Evolutionary conservation across 2,329 filamentous ascomycete species (phyloP).

Genomic region (Clonostachys solani): DNA sequence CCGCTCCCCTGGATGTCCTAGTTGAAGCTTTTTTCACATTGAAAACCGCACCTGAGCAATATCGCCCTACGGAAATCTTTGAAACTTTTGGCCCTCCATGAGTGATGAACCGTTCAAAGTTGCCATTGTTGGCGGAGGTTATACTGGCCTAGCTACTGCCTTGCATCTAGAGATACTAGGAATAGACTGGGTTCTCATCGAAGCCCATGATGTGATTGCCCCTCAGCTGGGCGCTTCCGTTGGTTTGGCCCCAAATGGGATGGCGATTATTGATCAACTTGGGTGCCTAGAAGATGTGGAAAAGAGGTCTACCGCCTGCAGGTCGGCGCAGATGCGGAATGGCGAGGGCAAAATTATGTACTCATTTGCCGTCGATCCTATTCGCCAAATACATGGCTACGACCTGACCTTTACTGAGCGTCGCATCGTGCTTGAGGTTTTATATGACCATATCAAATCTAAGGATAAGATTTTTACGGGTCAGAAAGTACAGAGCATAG

Average conservation of each 20-base stretch:
- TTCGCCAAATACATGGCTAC: neutral
- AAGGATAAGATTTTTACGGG: neutral
- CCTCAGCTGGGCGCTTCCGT: slow-evolving; percentile 41
- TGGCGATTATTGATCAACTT: slow-evolving; percentile 40
- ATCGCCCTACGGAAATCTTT: too few relatives aligned
- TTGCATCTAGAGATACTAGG: slow-evolving; percentile 35
- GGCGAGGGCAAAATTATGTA: neutral
- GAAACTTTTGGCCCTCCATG: neutral
- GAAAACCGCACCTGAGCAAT: too few relatives aligned
- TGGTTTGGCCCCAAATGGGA: slow-evolving; percentile 34
- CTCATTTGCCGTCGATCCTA: neutral
- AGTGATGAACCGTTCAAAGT: slow-evolving; percentile 1
- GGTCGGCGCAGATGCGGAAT: neutral
- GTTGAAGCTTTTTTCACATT: too few relatives aligned
- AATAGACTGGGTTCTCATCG: slow-evolving; percentile 45
- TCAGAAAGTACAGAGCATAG: neutral
- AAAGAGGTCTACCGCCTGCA: neutral
- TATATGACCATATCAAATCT: neutral
- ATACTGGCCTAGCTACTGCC: slow-evolving; percentile 45
- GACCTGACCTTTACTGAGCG: neutral
- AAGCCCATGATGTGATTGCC: slow-evolving; percentile 31
- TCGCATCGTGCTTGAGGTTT: neutral
- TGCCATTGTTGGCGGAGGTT: slow-evolving; percentile 37
- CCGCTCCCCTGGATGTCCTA: too few relatives aligned
- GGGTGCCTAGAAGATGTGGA: neutral